Evolutionary conservation across 208 protist species (phyloP), one percentile per base, ranked within the genome.

Genomic region (Wallacemonas sp.): DNA sequence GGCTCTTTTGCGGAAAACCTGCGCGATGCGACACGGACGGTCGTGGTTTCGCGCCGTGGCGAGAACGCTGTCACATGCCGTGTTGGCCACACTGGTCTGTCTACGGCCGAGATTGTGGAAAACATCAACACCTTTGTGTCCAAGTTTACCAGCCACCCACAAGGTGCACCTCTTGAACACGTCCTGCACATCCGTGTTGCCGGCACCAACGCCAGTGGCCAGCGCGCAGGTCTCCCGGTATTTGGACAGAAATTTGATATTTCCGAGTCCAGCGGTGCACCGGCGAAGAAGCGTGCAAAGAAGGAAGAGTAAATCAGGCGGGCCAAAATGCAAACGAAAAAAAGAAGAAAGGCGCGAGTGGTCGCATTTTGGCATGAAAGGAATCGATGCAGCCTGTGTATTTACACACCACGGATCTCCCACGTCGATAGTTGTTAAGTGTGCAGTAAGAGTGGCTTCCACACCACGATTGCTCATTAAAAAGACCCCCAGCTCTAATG

Each of bases 101-200:
- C 74, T 10, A 36, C 70, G 10, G 62, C 77, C 37, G 48, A 84
- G 37, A 68, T 96, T 38, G 68, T 83, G 1, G 85, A 92, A 39
- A 96, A 96, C 70, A 67, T 93, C 53, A 42, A 58, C 19, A 67
- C 74, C 1, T 89, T 93, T 57, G 46, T 96, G 57, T 66, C 78
- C 9, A 74, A 83, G 44, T 63, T 95, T 34, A 84, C 78, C 3
- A 73, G 52, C 17, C 83, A 91, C 45, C 68, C 76, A 15, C 78
- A 92, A 36, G 90, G 68, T 15, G 74, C 69, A 0, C 68, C 73
- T 41, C 59, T 81, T 4, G 69, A 74, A 32, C 60, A 80, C 63
- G 83, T 95, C 33, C 70, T 95, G 42, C 90, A 89, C 50, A 86
- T 95, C 22, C 86, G 90, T 44, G 87, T 95, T 1, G 73, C 85